Evolutionary conservation across 345 rosid genomes (phyloP).

Genomic region (Syzygium aqueum): DNA sequence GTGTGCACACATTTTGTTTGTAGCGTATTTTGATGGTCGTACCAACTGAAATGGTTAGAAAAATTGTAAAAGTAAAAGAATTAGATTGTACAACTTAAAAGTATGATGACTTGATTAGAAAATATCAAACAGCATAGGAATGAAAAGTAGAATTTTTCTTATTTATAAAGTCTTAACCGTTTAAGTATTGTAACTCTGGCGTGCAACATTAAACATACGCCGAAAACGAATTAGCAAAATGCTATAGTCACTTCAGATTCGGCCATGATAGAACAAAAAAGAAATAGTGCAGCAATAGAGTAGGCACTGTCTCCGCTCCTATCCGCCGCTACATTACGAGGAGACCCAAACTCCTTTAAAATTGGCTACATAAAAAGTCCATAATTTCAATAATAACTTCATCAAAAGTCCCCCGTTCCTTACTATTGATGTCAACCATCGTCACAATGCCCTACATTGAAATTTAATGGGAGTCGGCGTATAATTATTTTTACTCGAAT

Average conservation of each 20-base stretch:
- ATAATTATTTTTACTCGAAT: accelerated
- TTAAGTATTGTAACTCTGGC: not conserved
- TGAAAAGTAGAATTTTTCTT: not conserved
- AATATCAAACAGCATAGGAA: accelerated
- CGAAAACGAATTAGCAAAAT: not conserved
- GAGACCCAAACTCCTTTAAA: not conserved
- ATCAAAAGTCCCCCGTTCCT: not conserved
- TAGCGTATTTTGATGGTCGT: no score
- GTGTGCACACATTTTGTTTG: no score
- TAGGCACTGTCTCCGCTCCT: not conserved
- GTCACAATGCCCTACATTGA: no score
- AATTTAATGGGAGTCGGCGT: no score
- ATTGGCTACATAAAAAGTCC: not conserved
- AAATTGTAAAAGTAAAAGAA: not conserved
- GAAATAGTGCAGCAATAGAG: not conserved
- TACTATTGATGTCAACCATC: not conserved
- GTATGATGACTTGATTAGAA: not conserved
- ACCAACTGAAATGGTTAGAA: not conserved
- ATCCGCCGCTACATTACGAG: accelerated
- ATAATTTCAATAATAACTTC: not conserved
- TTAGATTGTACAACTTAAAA: not conserved
- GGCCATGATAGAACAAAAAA: not conserved
- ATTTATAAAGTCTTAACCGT: not conserved
- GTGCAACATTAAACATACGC: accelerated
- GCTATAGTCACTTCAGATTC: accelerated